phyloP scores from a whole-genome alignment of 140 eudicot species.

The Flaveria floridana region DNA sequence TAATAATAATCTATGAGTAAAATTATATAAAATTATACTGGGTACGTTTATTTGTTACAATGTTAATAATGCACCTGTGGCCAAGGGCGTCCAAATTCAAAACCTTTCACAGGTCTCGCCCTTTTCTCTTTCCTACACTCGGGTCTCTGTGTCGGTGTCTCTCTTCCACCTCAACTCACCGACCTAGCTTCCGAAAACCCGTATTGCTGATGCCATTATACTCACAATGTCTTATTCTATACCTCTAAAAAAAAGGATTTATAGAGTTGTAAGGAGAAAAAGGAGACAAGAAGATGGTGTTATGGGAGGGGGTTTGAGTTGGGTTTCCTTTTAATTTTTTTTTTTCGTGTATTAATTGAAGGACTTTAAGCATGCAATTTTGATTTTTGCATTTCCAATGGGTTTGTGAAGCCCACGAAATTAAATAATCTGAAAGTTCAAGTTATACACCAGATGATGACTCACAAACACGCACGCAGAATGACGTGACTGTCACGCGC shows the following conservation, averaged over 20 bases:
- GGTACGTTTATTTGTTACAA: too few relatives aligned
- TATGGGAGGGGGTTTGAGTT: constrained; percentile 23
- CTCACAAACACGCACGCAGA: not conserved
- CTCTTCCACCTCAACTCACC: too few relatives aligned
- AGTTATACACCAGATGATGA: constrained; percentile 26
- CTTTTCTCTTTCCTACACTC: too few relatives aligned
- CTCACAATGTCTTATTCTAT: not conserved
- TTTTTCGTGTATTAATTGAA: not conserved
- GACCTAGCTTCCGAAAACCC: too few relatives aligned
- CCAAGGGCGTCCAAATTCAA: too few relatives aligned
- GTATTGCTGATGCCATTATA: too few relatives aligned
- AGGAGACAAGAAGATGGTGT: constrained; percentile 20
- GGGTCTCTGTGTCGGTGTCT: too few relatives aligned
- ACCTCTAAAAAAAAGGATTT: not conserved
- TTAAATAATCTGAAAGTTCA: constrained; percentile 33
- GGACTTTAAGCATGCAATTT: constrained; percentile 29
- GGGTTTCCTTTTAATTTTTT: not conserved
- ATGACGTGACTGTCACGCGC: constrained; percentile 22
- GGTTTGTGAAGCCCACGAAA: constrained; percentile 40
- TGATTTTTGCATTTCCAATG: constrained; percentile 47
- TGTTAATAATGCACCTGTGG: too few relatives aligned
- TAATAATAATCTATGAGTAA: too few relatives aligned
- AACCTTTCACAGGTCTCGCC: too few relatives aligned
- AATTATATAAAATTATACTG: too few relatives aligned
- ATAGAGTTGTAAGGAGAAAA: constrained; percentile 14